Evolutionary conservation across 2,329 filamentous ascomycete genomes (phyloP), one percentile per base, ranked within the genome.

Genomic region (Setomelanomma holmii): DNA sequence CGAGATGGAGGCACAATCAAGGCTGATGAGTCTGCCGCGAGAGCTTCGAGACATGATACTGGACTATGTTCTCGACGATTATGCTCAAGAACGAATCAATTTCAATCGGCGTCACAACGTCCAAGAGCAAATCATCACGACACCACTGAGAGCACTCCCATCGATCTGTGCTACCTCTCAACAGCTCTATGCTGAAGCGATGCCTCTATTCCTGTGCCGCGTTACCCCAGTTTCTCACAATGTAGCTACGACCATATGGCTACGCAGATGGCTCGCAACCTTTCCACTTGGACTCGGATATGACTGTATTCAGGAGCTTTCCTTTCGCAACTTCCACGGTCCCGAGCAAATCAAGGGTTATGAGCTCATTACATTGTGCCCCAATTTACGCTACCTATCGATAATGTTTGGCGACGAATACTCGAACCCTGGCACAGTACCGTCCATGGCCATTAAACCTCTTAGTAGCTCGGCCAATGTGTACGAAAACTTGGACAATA

Each of bases 291-390:
- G 24, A 16, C 19, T 39, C 5, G 48, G 48, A 1, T 51, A 45
- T 42, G 24, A 19, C n/a, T 39, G 40, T 2, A 42, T 55, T 16
- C 45, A 38, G 14, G 27, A 49, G 22, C 12, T 56, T 4, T n/a
- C 45, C 8, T 49, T 56, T 23, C 53, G 53, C 40, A 51, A 50
- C 38, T 52, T 56, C 49, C 44, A 56, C 23, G 48, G 53, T 11
- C 40, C 45, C 10, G 48, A 56, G 38, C 53, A 56, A 22, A 43
- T 43, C 38, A 49, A 46, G 17, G 48, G 53, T 17, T 45, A 39
- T 16, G 45, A 55, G 17, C 45, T 51, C 10, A 45, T 52, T 5
- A 30, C 44, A 3, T 17, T 49, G 7, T 52, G 40, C n/a, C 20
- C 35, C 7, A 55, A 52, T 14, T 10, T 55, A n/a, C 40, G 49